phyloP scores from a whole-genome alignment of 257 asterid species.

The Verbena officinalis region DNA sequence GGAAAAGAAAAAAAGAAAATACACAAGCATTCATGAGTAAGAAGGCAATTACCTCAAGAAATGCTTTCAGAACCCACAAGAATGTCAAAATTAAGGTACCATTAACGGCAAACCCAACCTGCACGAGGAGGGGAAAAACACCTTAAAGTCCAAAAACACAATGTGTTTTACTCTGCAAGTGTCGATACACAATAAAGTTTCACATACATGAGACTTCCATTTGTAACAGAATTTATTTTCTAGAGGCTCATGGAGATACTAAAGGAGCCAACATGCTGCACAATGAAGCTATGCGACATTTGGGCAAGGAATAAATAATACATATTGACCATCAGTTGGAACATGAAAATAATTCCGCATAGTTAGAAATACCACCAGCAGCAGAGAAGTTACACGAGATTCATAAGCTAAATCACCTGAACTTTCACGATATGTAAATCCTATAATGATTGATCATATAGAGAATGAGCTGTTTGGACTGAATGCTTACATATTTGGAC shows the following conservation, averaged over 20 bases:
- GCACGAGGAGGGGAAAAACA: conserved; percentile 26
- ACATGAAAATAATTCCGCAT: background rate
- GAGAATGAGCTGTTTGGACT: background rate
- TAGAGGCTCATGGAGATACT: background rate
- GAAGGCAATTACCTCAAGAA: conserved; percentile 63
- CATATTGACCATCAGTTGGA: background rate
- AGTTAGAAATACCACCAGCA: background rate
- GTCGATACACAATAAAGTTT: conserved; percentile 8
- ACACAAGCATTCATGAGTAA: conserved; percentile 17
- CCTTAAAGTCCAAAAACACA: conserved; percentile 3
- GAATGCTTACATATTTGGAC: background rate
- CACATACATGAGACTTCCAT: background rate
- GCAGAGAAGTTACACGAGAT: background rate
- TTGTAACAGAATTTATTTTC: conserved; percentile 1
- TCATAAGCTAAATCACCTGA: conserved; percentile 6
- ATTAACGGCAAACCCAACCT: conserved; percentile 94
- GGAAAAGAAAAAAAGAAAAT: conserved; percentile 9
- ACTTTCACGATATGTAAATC: background rate
- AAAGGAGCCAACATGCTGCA: background rate
- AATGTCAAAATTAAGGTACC: conserved; percentile 80
- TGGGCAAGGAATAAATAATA: background rate
- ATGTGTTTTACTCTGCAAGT: background rate
- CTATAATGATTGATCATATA: background rate
- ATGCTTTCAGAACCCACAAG: conserved; percentile 90
- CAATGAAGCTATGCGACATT: conserved; percentile 11